Base-by-base conservation (phyloP, 2,329 filamentous ascomycete species). In the Alternaria sp. region DNA sequence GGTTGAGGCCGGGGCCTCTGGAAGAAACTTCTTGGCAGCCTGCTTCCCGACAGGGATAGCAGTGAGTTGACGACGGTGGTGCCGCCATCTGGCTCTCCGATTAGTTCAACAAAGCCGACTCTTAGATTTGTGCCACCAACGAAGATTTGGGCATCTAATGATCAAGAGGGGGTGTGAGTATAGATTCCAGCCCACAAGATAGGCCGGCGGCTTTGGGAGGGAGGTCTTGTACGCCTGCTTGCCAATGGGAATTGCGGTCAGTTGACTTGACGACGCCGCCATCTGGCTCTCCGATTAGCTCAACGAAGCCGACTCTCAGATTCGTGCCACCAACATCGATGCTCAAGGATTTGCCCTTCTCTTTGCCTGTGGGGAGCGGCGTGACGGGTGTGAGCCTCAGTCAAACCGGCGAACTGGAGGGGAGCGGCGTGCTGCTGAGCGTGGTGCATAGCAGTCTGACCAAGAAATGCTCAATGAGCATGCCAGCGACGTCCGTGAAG, bases 81-180 rank as follows among this genome's bases (percentile, higher is more conserved):
- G 30, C 40, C 36, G 57, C 79, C 71, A 59, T 81, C 72, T 43
- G 81, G 79, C n/a, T 82, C 76, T 36, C 83, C 83, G 19, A 85
- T 74, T 25, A 91, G 79, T 71, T 91, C 88, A 57, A 91, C 84
- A 68, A 91, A 91, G 28, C 88, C 89, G 26, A 90, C 89, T 73
- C 90, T 84, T 49, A 92, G 81, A 69, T 92, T 91, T 7, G 89
- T 90, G 9, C 90, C 90, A 65, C 90, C 90, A 67, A 88, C 89
- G 71, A 70, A 67, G 59, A 71, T 83, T 32, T 32, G 30, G 30
- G 30, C 30, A 32, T 32, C 30, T 32, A 1, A 63, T 47, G 71
- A 77, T 7, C 77, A 71, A 23, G 74, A 75, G 49, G 74, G 61
- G 61, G 65, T 77, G 64, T 49, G 6, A 47, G 44, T 43, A 67